These are phyloP conservation scores for Wickerhamomyces ciferrii DNA, from an alignment of 805 yeast species.

Conservation along the genomic window DNA sequence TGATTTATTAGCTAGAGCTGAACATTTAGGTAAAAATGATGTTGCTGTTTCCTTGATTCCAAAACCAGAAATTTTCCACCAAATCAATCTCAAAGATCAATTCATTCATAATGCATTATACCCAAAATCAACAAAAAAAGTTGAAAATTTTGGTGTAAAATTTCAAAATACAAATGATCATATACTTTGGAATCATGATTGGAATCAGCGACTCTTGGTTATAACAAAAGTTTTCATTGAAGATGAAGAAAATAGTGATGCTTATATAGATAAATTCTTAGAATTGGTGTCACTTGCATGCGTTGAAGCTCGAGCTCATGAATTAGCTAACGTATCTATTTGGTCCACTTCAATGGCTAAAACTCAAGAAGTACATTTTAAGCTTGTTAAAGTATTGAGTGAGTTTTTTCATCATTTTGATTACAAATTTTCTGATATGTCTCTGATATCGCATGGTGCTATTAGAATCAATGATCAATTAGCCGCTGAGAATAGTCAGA, in stretches of 20 bases:
- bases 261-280: background rate
- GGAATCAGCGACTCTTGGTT: conserved; percentile 26
- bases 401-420: too few relatives aligned
- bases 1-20: background rate
- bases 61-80: conserved; percentile 9
- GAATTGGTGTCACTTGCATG: background rate
- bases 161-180: conserved; percentile 24
- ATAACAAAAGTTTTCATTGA: conserved; percentile 10
- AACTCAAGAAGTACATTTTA: background rate
- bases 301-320: background rate
- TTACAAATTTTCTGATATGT: too few relatives aligned
- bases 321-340: background rate
- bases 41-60: background rate
- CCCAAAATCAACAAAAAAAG: conserved; percentile 16
- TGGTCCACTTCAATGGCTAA: background rate
- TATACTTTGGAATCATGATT: conserved; percentile 41
- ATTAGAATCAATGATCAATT: background rate
- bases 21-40: background rate
- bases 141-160: conserved; percentile 24
- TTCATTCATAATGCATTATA: conserved; percentile 9
- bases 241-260: background rate
- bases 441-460: background rate
- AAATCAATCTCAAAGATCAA: conserved; percentile 13
- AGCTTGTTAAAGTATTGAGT: too few relatives aligned
- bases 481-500: too few relatives aligned